A percentile compares a stretch with the other conserved stretches of the same genome.
phyloP scores from a whole-genome alignment of 1,139 yeast genomes.

The Torulaspora globosa region DNA sequence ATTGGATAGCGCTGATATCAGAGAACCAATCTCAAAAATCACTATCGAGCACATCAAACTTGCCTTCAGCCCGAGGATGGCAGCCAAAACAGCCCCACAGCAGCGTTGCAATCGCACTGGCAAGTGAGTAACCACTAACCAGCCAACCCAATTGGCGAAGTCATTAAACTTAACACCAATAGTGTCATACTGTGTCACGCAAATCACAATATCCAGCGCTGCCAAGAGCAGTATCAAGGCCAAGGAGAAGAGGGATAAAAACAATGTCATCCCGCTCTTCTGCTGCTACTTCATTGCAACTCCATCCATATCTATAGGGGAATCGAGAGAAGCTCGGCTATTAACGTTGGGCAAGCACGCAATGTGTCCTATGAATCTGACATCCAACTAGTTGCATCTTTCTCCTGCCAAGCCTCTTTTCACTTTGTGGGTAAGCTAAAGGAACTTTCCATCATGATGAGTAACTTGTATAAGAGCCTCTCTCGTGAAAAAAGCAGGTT shows the following conservation, averaged over 20 bases:
- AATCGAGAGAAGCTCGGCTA: no score
- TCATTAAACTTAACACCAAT: constrained; percentile 51
- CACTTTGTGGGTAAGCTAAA: background rate
- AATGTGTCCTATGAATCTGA: no score
- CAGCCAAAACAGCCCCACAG: constrained; percentile 57
- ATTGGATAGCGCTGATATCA: constrained; percentile 52
- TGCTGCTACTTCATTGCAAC: background rate
- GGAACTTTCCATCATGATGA: background rate
- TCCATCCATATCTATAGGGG: background rate
- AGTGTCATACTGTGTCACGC: constrained; percentile 50
- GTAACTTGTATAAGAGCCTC: background rate
- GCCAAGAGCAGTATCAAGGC: constrained; percentile 50
- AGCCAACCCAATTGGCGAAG: constrained; percentile 56
- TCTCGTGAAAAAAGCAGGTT: background rate
- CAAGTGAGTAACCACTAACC: constrained; percentile 51
- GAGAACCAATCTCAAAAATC: constrained; percentile 56
- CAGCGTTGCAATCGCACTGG: constrained; percentile 53
- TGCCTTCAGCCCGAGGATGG: constrained; percentile 56
- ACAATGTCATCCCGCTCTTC: background rate
- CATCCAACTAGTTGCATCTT: background rate
- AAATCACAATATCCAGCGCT: constrained; percentile 66
- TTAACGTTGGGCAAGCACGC: no score
- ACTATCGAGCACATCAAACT: constrained; percentile 46
- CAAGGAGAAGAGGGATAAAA: constrained; percentile 39
- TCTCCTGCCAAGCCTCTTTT: background rate